Evolutionary conservation across 176 grass and related monocot genomes (phyloP), one percentile per base, ranked within the genome.

Genomic region (Oryza meyeriana): DNA sequence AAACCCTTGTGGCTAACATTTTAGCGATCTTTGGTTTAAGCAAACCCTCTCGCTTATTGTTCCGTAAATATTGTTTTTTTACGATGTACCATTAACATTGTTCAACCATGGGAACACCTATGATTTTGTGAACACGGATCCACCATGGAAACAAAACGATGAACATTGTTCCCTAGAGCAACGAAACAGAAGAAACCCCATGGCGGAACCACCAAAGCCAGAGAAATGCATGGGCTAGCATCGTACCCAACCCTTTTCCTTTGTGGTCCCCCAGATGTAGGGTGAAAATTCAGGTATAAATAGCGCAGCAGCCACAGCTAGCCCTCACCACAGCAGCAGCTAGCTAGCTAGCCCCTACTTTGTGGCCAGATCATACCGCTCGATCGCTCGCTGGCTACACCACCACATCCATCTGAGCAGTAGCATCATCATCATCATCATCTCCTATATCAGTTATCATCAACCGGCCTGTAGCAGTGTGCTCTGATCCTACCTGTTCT

Each of bases 391-490:
- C 18, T 55, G 6, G 18, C 50, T 55, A 55, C 38, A 64, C 4
- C 62, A 50, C 79, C 68, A 74, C 84, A 77, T 81, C 77, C 76
- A 65, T 73, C 66, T 40, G 71, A 77, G 47, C 79, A 62, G 77
- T 67, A 76, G 69, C 18, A 24, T 5, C 22, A 84, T 44, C 52
- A 57, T 62, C 82, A 74, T 36, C 35, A 33, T n/a, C n/a, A n/a
- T 71, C 78, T 45, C 64, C 79, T 42, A 71, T 70, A 48, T 18
- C 16, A 48, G 45, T 48, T 48, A 16, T 48, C 45, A 48, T 20
- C 48, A 52, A 10, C 17, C 82, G 28, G 58, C 17, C 57, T 65
- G 84, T 28, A 27, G 69, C 27, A 38, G n/a, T 45, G 69, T 34
- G 34, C 29, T 38, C 22, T 50, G 79, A 87, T 72, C 65, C 80